Evolutionary conservation across 2,329 filamentous ascomycete genomes (phyloP).

Genomic region (Aspergillus sp.): DNA sequence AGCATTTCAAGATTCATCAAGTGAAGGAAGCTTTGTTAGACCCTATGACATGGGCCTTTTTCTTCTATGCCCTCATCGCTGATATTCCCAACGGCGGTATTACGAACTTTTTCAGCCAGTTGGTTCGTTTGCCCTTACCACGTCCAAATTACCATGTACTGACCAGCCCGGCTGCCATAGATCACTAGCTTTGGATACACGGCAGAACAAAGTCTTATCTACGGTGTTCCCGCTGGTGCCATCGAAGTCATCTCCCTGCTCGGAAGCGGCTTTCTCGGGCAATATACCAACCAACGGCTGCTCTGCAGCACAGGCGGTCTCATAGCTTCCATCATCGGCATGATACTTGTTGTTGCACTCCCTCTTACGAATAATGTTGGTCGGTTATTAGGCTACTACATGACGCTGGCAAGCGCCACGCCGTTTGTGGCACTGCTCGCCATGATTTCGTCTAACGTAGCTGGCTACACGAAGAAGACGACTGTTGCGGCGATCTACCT

Average conservation of each 20-base stretch:
- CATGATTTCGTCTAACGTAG: slow-evolving; percentile 63
- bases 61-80: slow-evolving; percentile 57
- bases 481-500: slow-evolving; percentile 53
- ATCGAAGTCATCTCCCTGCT: slow-evolving; percentile 64
- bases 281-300: slow-evolving; percentile 59
- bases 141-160: not conserved
- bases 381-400: slow-evolving; percentile 65
- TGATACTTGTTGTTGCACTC: slow-evolving; percentile 65
- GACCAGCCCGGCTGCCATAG: slow-evolving; percentile 17
- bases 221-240: slow-evolving; percentile 66
- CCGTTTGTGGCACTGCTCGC: slow-evolving; percentile 66
- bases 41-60: slow-evolving; percentile 62
- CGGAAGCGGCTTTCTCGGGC: slow-evolving; percentile 58
- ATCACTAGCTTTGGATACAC: slow-evolving; percentile 68
- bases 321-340: slow-evolving; percentile 57
- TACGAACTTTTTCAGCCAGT: slow-evolving; percentile 62
- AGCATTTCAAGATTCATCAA: slow-evolving; percentile 69
- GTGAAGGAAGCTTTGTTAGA: slow-evolving; percentile 60
- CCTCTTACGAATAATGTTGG: slow-evolving; percentile 60
- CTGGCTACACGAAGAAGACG: slow-evolving; percentile 57
- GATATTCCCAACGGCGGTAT: slow-evolving; percentile 63
- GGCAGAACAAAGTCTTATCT: slow-evolving; percentile 61
- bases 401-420: slow-evolving; percentile 62
- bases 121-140: slow-evolving; percentile 36
- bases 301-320: slow-evolving; percentile 58